Conservation (phyloP, 1,284 basidiomycete species). For the Cutaneotrichosporon cavernicola region DNA sequence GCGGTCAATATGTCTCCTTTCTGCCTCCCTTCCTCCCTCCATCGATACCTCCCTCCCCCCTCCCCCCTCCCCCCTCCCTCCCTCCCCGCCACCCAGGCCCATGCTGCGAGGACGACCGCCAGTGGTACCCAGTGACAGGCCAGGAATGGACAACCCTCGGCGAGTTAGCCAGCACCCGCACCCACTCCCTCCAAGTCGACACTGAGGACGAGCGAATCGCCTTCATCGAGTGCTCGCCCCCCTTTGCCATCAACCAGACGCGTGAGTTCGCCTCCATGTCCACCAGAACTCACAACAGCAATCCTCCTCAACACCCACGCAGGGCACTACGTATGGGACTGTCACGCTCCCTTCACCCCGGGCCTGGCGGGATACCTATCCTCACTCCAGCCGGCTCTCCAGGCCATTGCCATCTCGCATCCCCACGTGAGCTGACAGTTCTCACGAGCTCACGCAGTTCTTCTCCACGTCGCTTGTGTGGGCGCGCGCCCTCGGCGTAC, state of each 20-base stretch:
- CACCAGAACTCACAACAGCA: slow-evolving; percentile 29
- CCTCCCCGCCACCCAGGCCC: slow-evolving; percentile 24
- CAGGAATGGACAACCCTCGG: slow-evolving; percentile 46
- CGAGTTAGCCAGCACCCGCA: slow-evolving; percentile 27
- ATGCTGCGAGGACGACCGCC: slow-evolving; percentile 46
- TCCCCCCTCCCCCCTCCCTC: not conserved
- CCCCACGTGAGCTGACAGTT: slow-evolving; percentile 39
- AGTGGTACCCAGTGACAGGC: slow-evolving; percentile 43
- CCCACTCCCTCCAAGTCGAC: slow-evolving; percentile 39
- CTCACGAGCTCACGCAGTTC: slow-evolving; percentile 37
- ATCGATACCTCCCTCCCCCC: not conserved
- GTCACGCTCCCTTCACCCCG: slow-evolving; percentile 42
- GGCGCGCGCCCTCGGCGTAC: slow-evolving; percentile 45
- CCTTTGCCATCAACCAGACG: slow-evolving; percentile 48
- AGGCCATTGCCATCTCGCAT: slow-evolving; percentile 50
- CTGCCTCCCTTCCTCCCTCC: not conserved
- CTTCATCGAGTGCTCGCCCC: slow-evolving; percentile 41
- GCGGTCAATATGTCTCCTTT: not conserved
- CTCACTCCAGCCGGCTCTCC: slow-evolving; percentile 35
- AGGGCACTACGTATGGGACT: slow-evolving; percentile 52
- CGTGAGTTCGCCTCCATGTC: slow-evolving; percentile 33
- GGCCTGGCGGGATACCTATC: slow-evolving; percentile 35
- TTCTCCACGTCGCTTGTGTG: slow-evolving; percentile 50
- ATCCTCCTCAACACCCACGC: slow-evolving; percentile 43
- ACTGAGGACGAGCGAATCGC: slow-evolving; percentile 39